Percentiles rank a stretch among this genome's conserved stretches.
These are phyloP conservation scores for Beauveria pseudobassiana DNA, from an alignment of 2,329 filamentous ascomycete genomes.

Conservation along the genomic window DNA sequence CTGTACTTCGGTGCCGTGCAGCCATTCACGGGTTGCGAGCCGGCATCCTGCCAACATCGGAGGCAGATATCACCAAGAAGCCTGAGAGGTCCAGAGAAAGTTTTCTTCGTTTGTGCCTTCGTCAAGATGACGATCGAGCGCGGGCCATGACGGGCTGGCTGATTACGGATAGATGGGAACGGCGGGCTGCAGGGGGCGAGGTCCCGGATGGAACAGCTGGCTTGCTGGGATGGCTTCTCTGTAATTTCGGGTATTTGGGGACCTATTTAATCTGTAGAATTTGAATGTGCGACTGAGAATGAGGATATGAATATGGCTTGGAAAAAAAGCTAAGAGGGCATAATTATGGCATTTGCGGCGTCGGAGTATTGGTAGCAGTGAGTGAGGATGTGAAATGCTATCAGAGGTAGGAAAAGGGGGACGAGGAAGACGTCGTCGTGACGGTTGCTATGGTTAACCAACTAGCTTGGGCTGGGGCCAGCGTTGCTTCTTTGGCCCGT, in stretches of 20 bases:
- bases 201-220: background rate
- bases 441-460: background rate
- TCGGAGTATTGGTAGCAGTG: background rate
- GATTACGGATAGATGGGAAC: background rate
- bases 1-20: background rate
- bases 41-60: background rate
- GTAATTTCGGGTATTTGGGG: background rate
- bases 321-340: background rate
- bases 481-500: background rate
- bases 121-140: conserved; percentile 2
- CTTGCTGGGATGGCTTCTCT: background rate
- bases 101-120: background rate
- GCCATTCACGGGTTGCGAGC: background rate
- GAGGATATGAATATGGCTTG: background rate
- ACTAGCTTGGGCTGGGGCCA: background rate
- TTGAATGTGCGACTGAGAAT: background rate
- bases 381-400: background rate
- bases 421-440: background rate
- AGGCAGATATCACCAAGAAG: background rate
- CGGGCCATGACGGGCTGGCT: background rate
- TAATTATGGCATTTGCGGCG: background rate
- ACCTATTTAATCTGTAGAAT: too few species aligned
- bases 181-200: background rate
- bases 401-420: background rate
- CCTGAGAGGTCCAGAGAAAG: background rate